A percentile compares a stretch with the other conserved stretches of the same genome.
Conservation (phyloP, 2,329 filamentous ascomycete genomes). For the Pseudocercospora musae region DNA sequence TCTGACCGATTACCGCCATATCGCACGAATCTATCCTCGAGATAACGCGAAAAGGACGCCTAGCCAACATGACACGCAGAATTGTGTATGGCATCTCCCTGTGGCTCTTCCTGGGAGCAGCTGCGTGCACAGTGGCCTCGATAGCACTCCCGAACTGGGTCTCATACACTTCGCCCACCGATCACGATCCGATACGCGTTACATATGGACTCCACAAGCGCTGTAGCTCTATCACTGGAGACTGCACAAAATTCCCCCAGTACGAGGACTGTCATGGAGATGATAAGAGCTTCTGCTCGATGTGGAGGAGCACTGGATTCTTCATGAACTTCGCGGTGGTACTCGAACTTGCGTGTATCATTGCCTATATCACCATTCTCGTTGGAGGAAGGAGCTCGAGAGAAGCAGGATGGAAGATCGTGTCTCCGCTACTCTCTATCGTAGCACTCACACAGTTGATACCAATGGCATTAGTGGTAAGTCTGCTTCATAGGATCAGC, state of each 20-base stretch:
- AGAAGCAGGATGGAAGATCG: slow-evolving; percentile 76
- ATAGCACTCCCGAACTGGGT: slow-evolving; percentile 71
- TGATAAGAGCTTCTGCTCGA: slow-evolving; percentile 76
- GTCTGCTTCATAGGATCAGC: slow-evolving; percentile 32
- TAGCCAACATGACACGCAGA: slow-evolving; percentile 45
- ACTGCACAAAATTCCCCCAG: slow-evolving; percentile 65
- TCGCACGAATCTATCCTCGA: not conserved
- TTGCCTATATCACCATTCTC: slow-evolving; percentile 74
- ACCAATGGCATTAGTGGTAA: slow-evolving; percentile 79
- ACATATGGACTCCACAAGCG: slow-evolving; percentile 75
- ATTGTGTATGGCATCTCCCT: slow-evolving; percentile 50
- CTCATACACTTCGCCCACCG: slow-evolving; percentile 43
- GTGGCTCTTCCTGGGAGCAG: slow-evolving; percentile 54
- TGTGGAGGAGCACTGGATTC: slow-evolving; percentile 88
- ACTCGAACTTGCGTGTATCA: slow-evolving; percentile 75
- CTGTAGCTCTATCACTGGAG: slow-evolving; percentile 67
- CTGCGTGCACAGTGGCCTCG: slow-evolving; percentile 66
- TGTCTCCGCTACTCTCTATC: slow-evolving; percentile 62
- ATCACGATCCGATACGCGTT: slow-evolving; percentile 54
- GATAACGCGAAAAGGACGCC: not conserved
- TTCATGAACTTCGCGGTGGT: slow-evolving; percentile 80
- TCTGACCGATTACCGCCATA: not conserved
- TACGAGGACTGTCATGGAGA: slow-evolving; percentile 64
- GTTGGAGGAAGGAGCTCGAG: slow-evolving; percentile 75
- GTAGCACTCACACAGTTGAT: slow-evolving; percentile 68